Conservation (phyloP, 805 yeast species). For the Nakazawaea holstii region DNA sequence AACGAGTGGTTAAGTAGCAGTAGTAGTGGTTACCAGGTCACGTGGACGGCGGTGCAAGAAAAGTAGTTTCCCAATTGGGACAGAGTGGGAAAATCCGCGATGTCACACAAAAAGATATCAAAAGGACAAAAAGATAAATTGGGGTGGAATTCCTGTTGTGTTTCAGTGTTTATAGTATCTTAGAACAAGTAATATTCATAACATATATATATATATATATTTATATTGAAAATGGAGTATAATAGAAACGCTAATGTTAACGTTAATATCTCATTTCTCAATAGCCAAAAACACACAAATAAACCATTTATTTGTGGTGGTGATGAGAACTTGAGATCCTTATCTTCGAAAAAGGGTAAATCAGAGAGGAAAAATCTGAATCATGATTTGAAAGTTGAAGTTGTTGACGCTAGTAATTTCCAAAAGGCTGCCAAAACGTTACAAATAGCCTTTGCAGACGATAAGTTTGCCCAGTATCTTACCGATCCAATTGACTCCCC, state of each 20-base stretch:
- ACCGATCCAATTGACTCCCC: conserved; percentile 28
- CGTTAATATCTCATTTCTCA: conserved; percentile 7
- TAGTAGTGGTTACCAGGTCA: too few relatives aligned
- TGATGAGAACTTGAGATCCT: conserved; percentile 10
- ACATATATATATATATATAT: background rate
- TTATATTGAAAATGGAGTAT: conserved; percentile 7
- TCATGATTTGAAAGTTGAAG: conserved; percentile 18
- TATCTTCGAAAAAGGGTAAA: conserved; percentile 10
- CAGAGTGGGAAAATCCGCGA: background rate
- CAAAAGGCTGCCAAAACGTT: conserved; percentile 30
- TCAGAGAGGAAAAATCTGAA: background rate
- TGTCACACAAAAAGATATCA: background rate
- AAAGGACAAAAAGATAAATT: background rate
- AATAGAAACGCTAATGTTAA: conserved; percentile 11
- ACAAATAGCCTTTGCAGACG: conserved; percentile 27
- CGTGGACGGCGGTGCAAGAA: conserved; percentile 6
- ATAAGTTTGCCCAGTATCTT: conserved; percentile 25
- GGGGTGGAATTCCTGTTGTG: background rate
- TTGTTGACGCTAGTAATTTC: conserved; percentile 22
- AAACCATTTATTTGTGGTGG: conserved; percentile 4
- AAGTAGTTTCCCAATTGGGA: too few relatives aligned
- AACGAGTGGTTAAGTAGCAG: conserved; percentile 74
- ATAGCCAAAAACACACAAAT: conserved; percentile 3
- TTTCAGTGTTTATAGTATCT: too few relatives aligned
- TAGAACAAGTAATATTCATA: too few relatives aligned